Evolutionary conservation across 2,329 filamentous ascomycete genomes (phyloP), one percentile per base, ranked within the genome.

Genomic region (Lasiodiplodia citricola): DNA sequence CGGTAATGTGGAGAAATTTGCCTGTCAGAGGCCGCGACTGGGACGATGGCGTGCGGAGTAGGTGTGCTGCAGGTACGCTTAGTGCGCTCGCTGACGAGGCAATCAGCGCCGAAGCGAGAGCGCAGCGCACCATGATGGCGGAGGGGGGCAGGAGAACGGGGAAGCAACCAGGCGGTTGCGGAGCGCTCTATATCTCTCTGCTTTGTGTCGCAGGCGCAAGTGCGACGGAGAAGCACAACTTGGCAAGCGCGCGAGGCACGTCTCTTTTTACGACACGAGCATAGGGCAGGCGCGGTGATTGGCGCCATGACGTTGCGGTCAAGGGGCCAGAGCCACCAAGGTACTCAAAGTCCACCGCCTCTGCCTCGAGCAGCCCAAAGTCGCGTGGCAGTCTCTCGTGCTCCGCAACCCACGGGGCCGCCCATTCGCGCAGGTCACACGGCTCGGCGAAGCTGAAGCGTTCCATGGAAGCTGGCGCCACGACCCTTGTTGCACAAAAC

Each of bases 1-100:
- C 94, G 81, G 93, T 96, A 74, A 97, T 92, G 80, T 97, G 93
- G 76, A 97, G 85, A 82, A 97, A 97, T 77, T 88, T 88, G 72
- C 93, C 93, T 2, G 66, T 68, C 7, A 62, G 60, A 80, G 66
- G 66, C 4, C 66, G 64, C 38, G 64, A 37, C 28, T 25, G 64
- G 18, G 62, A 55, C 13, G 23, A 14, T 25, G 57, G 31, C 31
- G 31, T 18, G 57, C 13, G 58, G 58, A 62, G 58, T 25, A 60
- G 37, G 47, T 37, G 8, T 50, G 64, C 54, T 66, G 64, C 64
- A 66, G 51, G 64, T 56, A 58, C 64, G 54, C 51, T 38, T 44
- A 58, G 37, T 3, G 64, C 64, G 31, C 51, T 47, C 21, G 64
- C 54, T 21, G 28, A 37, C 31, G 60, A n/a, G 69, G 62, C 66